Evolutionary conservation across 441 rosid genomes (phyloP), one percentile per base, ranked within the genome.

Genomic region (Gossypium gossypioides): DNA sequence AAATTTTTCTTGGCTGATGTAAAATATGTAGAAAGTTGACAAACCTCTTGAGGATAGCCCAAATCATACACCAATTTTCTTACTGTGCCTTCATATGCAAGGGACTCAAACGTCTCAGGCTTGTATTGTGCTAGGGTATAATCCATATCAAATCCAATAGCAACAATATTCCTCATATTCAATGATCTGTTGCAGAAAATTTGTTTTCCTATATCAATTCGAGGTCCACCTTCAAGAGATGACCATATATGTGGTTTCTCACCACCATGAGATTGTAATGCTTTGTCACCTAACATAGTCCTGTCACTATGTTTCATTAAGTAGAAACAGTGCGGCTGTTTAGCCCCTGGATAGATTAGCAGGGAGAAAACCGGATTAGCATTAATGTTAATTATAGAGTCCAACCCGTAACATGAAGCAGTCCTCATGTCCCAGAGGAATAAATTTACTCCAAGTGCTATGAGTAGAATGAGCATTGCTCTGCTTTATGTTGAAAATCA

Each of bases 61-160:
- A 95, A 84, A 83, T 92, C 87, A 79, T 88, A 76, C 4, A 95
- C 99, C 85, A 95, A 76, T 79, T 95, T 95, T 78, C 75, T 84
- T 75, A 91, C 80, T 18, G 99, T 95, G 84, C 99, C 99, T 72
- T 82, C 89, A 76, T 92, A 95, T 2, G 96, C 95, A 78, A 95
- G 99, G 66, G 98, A 80, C 77, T 95, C 99, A 71, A 95, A 95
- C 46, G 99, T 92, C 72, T 91, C 99, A 48, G 98, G 87, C 72
- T 86, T 95, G 84, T 95, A 95, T 69, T 95, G 99, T 32, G 99
- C 99, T 81, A 92, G 82, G 18, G 99, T 95, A 81, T 95, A 95
- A 80, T 95, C 99, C 99, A 95, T 95, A 81, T 95, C 98, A 82
- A 95, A 92, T 51, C 99, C 99, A 61, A 95, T 91, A 2, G 99